Base-by-base conservation (phyloP, 768 basidiomycete species). In the Gyrodon lividus region DNA sequence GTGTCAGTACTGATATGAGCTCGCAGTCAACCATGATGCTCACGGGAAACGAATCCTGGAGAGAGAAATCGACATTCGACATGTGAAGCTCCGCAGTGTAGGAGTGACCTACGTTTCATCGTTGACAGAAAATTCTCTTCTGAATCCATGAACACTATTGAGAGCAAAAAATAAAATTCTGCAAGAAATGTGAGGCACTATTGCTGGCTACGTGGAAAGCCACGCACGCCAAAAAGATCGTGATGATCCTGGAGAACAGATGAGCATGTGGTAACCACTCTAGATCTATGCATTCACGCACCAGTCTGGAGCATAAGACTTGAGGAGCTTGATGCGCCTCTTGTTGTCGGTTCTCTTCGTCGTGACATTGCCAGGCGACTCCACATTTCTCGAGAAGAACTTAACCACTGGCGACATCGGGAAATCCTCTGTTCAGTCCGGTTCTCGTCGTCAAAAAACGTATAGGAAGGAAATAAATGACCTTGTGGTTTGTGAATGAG, bases 231-330 rank as follows among this genome's bases (percentile, higher is more conserved):
- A 90, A 68, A 20, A 72, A 60, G 43, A 90, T 75, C 6, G 87
- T 89, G 19, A 91, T 62, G 37, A 81, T 63, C 90, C 90, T 91
- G 53, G 5, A 23, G 28, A 52, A 23, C 17, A 13, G 37, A 14
- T 63, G 37, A 48, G 30, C 34, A 40, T 33, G 35, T n/a, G 23
- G 24, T 22, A 16, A 46, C 34, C 24, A 43, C 19, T 31, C n/a
- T n/a, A n/a, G n/a, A n/a, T n/a, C 24, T 33, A 19, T 20, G n/a
- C 19, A 38, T 37, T 6, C 8, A 60, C 81, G 48, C 54, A 89
- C 89, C 89, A 92, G 60, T 92, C 89, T 0, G 87, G 86, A 20
- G 80, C 77, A 70, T 92, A 91, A 3, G 85, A 86, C 35, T 73
- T 60, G 19, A 88, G 53, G 9, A 89, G 67, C 51, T 74, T 71